Base-by-base conservation (phyloP, 345 rosid genomes). In the Crucihimalaya himalaica region DNA sequence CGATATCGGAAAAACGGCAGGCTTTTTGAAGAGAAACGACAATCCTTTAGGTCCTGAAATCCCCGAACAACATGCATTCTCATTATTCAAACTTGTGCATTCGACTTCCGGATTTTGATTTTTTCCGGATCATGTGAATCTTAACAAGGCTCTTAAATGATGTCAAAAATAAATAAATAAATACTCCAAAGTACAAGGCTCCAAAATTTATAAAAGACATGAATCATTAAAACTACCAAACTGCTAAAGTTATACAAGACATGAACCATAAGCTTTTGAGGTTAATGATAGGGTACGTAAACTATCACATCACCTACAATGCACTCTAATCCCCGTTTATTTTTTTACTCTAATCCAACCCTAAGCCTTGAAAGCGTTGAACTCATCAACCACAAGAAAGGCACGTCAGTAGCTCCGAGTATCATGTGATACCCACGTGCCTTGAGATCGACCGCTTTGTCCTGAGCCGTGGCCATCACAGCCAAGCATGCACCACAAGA, bases 401-500 rank as follows among this genome's bases (percentile, higher is more conserved):
- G 78, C 5, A 91, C 75, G 29, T 93, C 98, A 18, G 83, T 83
- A 0, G 84, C 68, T 1, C 96, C 96, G 0, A 89, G 56, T 9
- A 89, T 89, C 87, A 91, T 78, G 54, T 77, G 86, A 66, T 93
- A 89, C 4, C 98, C 97, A 13, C 92, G 84, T 28, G 81, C 42
- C 59, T 76, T 81, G 34, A 91, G 76, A 35, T 83, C 83, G 5
- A n/a, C 60, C 1, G 92, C 80, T 14, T 75, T 75, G 40, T 93
- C 97, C 2, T 82, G 85, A 0, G 92, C 86, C 84, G 85, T 81
- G 0, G 92, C 86, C 57, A 91, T 85, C 25, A 97, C 96, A 0
- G 84, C 66, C 79, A 93, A 62, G 71, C 78, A 88, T 20, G 96
- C 97, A 47, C 83, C 88, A 6, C 86, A 81, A 0, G 81, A 15